phyloP scores from a whole-genome alignment of 2,329 filamentous ascomycete species.

The Chaetomium sp. region DNA sequence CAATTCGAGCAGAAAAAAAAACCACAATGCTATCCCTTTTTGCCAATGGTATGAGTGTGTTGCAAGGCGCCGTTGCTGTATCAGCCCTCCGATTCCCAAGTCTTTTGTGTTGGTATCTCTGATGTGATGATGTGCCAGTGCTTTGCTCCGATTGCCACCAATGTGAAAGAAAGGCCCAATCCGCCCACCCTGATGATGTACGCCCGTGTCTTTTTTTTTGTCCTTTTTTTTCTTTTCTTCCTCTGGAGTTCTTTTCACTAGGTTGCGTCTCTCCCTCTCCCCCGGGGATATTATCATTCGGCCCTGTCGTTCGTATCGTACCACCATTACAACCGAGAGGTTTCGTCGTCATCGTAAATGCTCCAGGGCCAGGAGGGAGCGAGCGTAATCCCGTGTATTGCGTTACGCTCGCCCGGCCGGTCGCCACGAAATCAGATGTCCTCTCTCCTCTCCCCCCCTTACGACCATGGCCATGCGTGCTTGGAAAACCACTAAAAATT shows the following conservation, averaged over 20 bases:
- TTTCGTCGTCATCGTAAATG: no score
- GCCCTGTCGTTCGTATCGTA: constrained; percentile 4
- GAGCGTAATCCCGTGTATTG: not conserved
- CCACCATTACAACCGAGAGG: not conserved
- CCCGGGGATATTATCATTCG: not conserved
- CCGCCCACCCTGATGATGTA: not conserved
- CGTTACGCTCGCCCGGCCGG: not conserved
- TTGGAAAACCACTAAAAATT: not conserved
- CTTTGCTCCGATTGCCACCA: constrained; percentile 7
- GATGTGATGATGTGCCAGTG: constrained; percentile 8
- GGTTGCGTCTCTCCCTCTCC: no score
- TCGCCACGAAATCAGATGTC: not conserved
- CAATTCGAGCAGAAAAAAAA: not conserved
- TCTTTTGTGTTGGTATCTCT: constrained; percentile 11
- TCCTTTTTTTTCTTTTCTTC: constrained; percentile 1
- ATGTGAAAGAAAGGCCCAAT: not conserved
- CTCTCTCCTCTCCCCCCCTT: not conserved
- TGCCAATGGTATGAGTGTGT: not conserved
- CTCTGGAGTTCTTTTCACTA: no score
- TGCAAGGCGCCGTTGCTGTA: constrained; percentile 10
- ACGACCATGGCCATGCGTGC: constrained; percentile 1
- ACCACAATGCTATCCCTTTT: constrained; percentile 13
- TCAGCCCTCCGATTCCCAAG: constrained; percentile 10
- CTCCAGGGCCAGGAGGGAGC: not conserved
- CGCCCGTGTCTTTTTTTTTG: constrained; percentile 7